Percentiles rank a stretch among this genome's conserved stretches.
Conservation (phyloP, 768 basidiomycete genomes). For the Xerocomus spinulosus region DNA sequence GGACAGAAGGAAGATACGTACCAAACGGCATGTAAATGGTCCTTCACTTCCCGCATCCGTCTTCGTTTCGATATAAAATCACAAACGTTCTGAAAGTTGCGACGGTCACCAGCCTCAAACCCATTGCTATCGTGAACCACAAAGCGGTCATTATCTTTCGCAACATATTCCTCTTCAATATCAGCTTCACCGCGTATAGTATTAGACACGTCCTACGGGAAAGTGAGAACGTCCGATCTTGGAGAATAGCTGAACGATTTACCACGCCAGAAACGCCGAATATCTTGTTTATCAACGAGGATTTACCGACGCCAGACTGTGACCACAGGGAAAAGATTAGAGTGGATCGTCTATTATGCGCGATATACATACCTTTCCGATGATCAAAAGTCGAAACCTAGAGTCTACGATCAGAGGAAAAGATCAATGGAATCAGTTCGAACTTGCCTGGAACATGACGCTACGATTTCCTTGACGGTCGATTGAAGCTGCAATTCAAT, state of each 20-base stretch:
- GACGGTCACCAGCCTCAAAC: neutral
- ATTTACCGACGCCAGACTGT: neutral
- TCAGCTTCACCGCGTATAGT: neutral
- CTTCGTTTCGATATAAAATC: neutral
- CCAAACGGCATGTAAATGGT: conserved; percentile 1
- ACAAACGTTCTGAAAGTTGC: neutral
- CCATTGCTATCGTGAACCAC: neutral
- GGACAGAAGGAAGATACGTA: neutral
- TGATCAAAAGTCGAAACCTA: neutral
- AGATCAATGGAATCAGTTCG: neutral
- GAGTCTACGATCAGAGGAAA: too few relatives aligned
- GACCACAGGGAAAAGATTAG: too few relatives aligned
- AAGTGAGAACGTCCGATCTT: neutral
- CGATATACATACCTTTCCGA: neutral
- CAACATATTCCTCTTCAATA: neutral
- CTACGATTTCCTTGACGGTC: neutral
- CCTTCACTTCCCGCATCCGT: neutral
- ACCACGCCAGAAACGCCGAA: neutral
- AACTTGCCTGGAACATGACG: neutral
- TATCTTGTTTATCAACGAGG: neutral
- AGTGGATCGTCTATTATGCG: neutral
- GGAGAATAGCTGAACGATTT: neutral
- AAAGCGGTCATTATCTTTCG: neutral
- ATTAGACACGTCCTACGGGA: neutral
- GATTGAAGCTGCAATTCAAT: neutral